A percentile compares a stretch with the other conserved stretches of the same genome.
Conservation (phyloP, 345 rosid species). For the Linum trigynum region DNA sequence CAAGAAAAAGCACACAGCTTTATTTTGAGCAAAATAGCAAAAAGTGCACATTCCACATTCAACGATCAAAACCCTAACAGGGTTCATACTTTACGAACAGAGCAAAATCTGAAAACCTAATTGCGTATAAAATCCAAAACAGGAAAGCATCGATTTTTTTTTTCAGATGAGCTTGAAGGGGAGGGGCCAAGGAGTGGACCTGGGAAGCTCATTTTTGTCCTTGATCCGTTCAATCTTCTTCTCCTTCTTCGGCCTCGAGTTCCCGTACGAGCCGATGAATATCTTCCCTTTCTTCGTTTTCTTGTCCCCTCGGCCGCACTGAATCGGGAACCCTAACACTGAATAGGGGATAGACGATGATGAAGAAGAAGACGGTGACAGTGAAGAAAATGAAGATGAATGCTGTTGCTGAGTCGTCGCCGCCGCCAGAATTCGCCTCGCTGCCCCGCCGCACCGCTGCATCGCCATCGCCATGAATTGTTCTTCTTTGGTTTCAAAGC, state of each 20-base stretch:
- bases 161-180: constrained; percentile 87
- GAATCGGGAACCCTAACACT: too few relatives aligned
- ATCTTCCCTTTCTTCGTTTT: constrained; percentile 2
- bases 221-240: neutral
- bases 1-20: neutral
- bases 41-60: neutral
- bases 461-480: neutral
- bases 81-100: too few relatives aligned
- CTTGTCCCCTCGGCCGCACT: constrained; percentile 45
- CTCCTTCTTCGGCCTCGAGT: constrained; percentile 2
- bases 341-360: too few relatives aligned
- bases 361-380: neutral
- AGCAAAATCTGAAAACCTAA: neutral
- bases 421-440: neutral
- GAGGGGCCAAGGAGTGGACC: constrained; percentile 99
- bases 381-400: neutral
- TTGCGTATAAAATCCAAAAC: neutral
- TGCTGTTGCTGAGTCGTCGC: neutral
- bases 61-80: neutral
- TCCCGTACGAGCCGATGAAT: neutral
- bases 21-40: neutral
- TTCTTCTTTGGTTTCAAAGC: neutral
- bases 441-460: neutral
- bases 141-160: neutral
- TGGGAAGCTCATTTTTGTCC: constrained; percentile 38